Conservation (phyloP, 2,329 filamentous ascomycete genomes). For the Penicillium sp. region DNA sequence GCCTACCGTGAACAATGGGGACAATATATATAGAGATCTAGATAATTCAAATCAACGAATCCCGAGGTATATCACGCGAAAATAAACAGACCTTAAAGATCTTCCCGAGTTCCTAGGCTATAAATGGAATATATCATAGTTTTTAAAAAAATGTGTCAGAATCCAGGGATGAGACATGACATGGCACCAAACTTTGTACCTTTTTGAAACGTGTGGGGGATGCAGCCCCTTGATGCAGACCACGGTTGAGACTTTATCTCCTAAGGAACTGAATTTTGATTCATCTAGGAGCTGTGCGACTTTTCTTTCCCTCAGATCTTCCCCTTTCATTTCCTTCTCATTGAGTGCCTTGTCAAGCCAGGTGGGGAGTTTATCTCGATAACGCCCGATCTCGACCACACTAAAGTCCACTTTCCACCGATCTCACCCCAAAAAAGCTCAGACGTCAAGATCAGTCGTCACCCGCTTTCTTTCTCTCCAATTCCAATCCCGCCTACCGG, state of each 20-base stretch:
- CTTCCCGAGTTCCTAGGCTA: neutral
- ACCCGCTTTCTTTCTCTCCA: conserved; percentile 1
- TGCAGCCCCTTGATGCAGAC: neutral
- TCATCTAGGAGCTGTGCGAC: neutral
- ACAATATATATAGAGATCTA: neutral
- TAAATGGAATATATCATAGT: neutral
- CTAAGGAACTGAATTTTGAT: neutral
- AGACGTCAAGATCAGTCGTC: conserved; percentile 12
- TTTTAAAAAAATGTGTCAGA: neutral
- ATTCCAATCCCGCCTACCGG: conserved; percentile 15
- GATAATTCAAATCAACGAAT: neutral
- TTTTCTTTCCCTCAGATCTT: neutral
- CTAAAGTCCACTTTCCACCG: conserved; percentile 9
- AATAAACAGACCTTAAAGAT: no score
- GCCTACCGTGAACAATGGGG: neutral
- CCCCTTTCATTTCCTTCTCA: neutral
- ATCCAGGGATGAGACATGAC: neutral
- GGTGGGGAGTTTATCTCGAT: conserved; percentile 12
- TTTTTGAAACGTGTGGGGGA: conserved; percentile 1
- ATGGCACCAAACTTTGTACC: neutral
- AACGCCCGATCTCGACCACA: conserved; percentile 18
- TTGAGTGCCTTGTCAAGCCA: neutral
- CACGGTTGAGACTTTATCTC: neutral
- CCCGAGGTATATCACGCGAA: no score
- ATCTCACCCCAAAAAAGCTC: conserved; percentile 23